Conservation (phyloP, 495 filamentous ascomycete genomes). For the Saxophila tyrrhenica region DNA sequence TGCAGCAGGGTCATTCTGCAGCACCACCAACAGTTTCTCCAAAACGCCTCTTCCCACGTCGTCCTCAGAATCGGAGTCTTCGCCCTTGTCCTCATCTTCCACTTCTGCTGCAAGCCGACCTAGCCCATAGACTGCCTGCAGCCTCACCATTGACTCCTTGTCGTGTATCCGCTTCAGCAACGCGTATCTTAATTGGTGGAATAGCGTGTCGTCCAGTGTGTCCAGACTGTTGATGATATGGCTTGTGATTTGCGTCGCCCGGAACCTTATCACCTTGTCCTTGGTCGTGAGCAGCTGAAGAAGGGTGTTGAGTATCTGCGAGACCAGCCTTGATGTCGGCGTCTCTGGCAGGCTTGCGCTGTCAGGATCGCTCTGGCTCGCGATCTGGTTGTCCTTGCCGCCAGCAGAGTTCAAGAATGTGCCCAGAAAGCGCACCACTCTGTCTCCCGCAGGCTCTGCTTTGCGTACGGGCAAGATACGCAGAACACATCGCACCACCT, state of each 20-base stretch:
- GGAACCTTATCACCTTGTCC: slow-evolving; percentile 85
- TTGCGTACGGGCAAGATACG: slow-evolving; percentile 81
- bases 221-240: slow-evolving; percentile 85
- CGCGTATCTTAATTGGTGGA: slow-evolving; percentile 62
- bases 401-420: slow-evolving; percentile 70
- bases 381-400: slow-evolving; percentile 58
- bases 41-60: slow-evolving; percentile 49
- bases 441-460: slow-evolving; percentile 79
- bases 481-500: slow-evolving; percentile 70
- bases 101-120: slow-evolving; percentile 70
- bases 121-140: slow-evolving; percentile 87
- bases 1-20: slow-evolving; percentile 89
- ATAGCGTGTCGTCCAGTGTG: slow-evolving; percentile 79
- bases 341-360: slow-evolving; percentile 62
- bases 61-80: slow-evolving; percentile 47
- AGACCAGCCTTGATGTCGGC: slow-evolving; percentile 65
- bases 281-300: slow-evolving; percentile 64
- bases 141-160: slow-evolving; percentile 81
- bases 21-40: slow-evolving; percentile 74
- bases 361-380: slow-evolving; percentile 35
- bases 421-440: slow-evolving; percentile 71
- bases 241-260: slow-evolving; percentile 77
- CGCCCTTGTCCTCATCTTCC: slow-evolving; percentile 47
- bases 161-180: slow-evolving; percentile 78
- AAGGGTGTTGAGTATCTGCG: slow-evolving; percentile 55